Evolutionary conservation across 495 filamentous ascomycete species (phyloP).

Genomic region (Pseudevernia furfuracea): DNA sequence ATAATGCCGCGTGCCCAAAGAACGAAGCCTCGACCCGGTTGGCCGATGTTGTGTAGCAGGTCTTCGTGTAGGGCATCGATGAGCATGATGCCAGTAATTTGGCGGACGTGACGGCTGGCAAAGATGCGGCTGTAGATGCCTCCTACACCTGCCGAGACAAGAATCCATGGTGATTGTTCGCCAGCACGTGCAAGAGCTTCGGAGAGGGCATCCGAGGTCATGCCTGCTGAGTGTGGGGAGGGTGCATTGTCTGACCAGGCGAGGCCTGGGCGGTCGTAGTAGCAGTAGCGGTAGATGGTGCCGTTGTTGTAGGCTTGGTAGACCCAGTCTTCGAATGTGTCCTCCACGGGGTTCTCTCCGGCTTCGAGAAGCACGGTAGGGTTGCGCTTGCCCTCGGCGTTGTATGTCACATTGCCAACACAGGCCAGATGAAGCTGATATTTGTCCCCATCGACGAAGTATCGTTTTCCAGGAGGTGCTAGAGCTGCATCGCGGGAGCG

Average conservation of each 20-base stretch:
- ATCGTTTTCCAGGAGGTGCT: conserved; percentile 58
- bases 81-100: conserved; percentile 70
- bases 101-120: conserved; percentile 62
- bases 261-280: conserved; percentile 86
- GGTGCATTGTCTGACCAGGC: conserved; percentile 91
- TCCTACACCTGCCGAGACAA: conserved; percentile 66
- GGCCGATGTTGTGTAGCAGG: conserved; percentile 57
- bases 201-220: conserved; percentile 75
- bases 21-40: conserved; percentile 63
- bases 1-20: conserved; percentile 81
- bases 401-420: conserved; percentile 53
- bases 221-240: conserved; percentile 83
- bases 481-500: conserved; percentile 69
- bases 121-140: conserved; percentile 87
- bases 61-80: conserved; percentile 86
- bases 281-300: conserved; percentile 81
- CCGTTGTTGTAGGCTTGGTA: conserved; percentile 59
- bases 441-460: conserved; percentile 69
- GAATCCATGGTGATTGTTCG: conserved; percentile 77
- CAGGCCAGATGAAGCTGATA: conserved; percentile 85
- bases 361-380: conserved; percentile 79
- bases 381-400: conserved; percentile 40
- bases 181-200: conserved; percentile 74
- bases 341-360: conserved; percentile 69
- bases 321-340: conserved; percentile 51